Percentiles rank a stretch among this genome's conserved stretches.
Conservation (phyloP, 441 rosid genomes). For the Gossypium schwendimanii region DNA sequence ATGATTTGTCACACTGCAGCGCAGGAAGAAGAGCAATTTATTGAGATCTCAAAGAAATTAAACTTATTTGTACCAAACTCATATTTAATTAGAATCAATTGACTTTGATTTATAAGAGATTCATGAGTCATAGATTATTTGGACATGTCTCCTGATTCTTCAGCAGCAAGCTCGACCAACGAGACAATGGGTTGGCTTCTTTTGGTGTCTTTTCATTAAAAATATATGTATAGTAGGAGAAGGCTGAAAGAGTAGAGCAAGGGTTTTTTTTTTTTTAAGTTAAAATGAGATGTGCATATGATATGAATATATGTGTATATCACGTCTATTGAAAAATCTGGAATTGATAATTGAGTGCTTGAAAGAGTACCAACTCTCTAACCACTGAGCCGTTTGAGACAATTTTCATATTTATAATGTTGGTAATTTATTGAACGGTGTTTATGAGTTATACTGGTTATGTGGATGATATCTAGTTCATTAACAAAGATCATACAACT, state of each 20-base stretch:
- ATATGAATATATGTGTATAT: no score
- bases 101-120: neutral
- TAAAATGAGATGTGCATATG: neutral
- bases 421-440: no score
- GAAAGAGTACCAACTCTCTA: no score
- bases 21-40: neutral
- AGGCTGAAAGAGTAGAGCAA: neutral
- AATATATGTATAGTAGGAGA: neutral
- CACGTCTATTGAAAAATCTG: no score
- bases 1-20: neutral
- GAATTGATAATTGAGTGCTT: no score
- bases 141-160: conserved; percentile 29
- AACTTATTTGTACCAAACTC: neutral
- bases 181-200: conserved; percentile 19
- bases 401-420: no score
- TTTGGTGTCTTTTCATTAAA: conserved; percentile 15
- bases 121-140: neutral
- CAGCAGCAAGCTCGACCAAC: conserved; percentile 23
- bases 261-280: neutral
- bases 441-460: no score
- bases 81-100: neutral
- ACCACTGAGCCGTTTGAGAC: no score
- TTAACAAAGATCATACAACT: no score
- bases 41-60: neutral
- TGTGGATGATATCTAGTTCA: no score